Percentiles rank a stretch among this genome's conserved stretches.
Evolutionary conservation across 805 yeast species (phyloP).

Genomic region (Priceomyces castillae): DNA sequence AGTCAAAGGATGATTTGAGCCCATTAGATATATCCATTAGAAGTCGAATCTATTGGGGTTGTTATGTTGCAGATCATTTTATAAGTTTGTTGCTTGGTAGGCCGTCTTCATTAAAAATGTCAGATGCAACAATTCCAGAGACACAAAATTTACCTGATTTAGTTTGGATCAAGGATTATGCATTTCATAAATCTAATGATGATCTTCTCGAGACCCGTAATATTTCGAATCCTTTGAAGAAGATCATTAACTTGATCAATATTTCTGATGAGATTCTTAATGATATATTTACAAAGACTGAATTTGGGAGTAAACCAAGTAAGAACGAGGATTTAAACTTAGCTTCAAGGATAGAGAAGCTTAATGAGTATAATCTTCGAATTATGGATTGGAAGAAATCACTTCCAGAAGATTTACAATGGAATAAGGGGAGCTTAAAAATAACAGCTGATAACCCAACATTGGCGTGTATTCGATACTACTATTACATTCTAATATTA

Average conservation of each 20-base stretch:
- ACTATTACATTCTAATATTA: conserved; percentile 56
- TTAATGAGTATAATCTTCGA: conserved; percentile 46
- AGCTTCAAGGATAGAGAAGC: conserved; percentile 36
- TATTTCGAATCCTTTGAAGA: conserved; percentile 43
- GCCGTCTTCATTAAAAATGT: conserved; percentile 52
- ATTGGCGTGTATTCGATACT: conserved; percentile 49
- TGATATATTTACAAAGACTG: conserved; percentile 43
- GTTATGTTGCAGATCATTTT: conserved; percentile 62
- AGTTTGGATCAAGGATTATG: conserved; percentile 60
- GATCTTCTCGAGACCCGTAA: conserved; percentile 24
- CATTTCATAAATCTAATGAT: conserved; percentile 30
- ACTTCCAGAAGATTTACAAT: conserved; percentile 48
- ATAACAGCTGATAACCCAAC: conserved; percentile 53
- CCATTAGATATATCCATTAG: conserved; percentile 55
- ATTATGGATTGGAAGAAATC: conserved; percentile 51
- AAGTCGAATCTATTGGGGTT: conserved; percentile 65
- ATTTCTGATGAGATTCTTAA: conserved; percentile 45
- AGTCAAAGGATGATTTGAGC: conserved; percentile 37
- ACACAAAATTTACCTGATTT: conserved; percentile 59
- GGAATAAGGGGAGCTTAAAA: conserved; percentile 44
- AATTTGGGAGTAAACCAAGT: conserved; percentile 24
- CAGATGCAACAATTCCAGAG: conserved; percentile 60
- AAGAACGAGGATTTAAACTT: conserved; percentile 41
- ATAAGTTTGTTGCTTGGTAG: conserved; percentile 58
- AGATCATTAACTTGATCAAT: conserved; percentile 40